Evolutionary conservation across 495 filamentous ascomycete species (phyloP).

Genomic region (Hypomontagnella monticulosa): DNA sequence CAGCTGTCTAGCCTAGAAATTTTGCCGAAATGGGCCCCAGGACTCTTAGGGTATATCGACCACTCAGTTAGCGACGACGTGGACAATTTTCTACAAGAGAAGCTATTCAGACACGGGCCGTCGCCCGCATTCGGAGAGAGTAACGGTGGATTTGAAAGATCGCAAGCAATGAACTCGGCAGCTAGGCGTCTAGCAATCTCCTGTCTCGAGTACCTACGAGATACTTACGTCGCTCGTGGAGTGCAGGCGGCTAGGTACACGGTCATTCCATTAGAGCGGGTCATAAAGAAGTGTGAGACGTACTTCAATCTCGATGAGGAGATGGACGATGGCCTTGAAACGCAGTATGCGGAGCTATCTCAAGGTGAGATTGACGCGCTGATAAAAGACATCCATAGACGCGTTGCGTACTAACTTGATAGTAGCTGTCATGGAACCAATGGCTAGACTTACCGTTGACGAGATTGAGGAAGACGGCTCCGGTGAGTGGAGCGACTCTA

Average conservation of each 20-base stretch:
- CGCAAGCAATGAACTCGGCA: conserved; percentile 42
- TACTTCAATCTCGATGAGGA: conserved; percentile 54
- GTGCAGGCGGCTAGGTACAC: conserved; percentile 54
- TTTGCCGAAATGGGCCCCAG: conserved; percentile 72
- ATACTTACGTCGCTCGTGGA: conserved; percentile 53
- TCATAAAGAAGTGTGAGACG: conserved; percentile 53
- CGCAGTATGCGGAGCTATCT: conserved; percentile 51
- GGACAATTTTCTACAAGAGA: conserved; percentile 63
- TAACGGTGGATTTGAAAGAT: conserved; percentile 35
- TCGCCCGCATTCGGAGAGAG: conserved; percentile 43
- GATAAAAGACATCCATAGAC: background rate
- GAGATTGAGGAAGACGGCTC: conserved; percentile 65
- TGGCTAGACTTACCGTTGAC: conserved; percentile 57
- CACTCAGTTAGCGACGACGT: conserved; percentile 62
- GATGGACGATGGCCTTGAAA: conserved; percentile 46
- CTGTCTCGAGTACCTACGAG: conserved; percentile 59
- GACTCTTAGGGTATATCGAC: conserved; percentile 71
- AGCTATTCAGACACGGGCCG: conserved; percentile 61
- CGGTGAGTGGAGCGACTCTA: conserved; percentile 61
- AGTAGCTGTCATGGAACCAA: conserved; percentile 53
- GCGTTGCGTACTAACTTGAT: conserved; percentile 29
- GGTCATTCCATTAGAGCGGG: conserved; percentile 51
- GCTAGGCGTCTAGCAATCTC: conserved; percentile 53
- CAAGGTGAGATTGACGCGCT: conserved; percentile 49
- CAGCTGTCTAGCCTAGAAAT: conserved; percentile 54